Base-by-base conservation (phyloP, 352 stramenopile species). In the Blastocystis hominis region DNA sequence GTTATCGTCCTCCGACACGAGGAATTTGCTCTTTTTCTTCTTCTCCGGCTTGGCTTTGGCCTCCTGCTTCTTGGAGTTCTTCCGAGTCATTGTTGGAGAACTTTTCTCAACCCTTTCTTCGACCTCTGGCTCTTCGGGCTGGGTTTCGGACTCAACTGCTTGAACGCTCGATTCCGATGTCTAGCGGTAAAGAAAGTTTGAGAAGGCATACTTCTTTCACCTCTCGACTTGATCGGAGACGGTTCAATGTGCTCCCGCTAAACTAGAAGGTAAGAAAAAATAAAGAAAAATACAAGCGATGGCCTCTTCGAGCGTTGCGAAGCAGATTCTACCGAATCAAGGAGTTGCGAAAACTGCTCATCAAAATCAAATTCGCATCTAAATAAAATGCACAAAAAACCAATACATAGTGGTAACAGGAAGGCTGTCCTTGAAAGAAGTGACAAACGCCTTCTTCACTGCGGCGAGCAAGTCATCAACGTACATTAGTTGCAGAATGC, bases 401-500 rank as follows among this genome's bases (percentile, higher is more conserved):
- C 24, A 42, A 75, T 36, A 86, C 59, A 86, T 59, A 15, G 10
- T 70, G 10, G 44, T 50, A 30, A 86, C n/a, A 80, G 63, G 59
- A 44, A 76, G 77, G 2, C 55, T n/a, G 17, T 70, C 59, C 50
- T 86, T 46, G 68, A 46, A 86, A 17, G 86, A 34, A 34, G 59
- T 54, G 20, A 40, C 42, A 54, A 89, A 90, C 53, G 88, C 87
- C 89, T 92, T 92, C 86, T 94, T 94, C 55, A 97, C 93, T 46
- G 91, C 91, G 75, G 95, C 92, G 34, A 96, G 92, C 62, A 97
- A 90, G 80, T 96, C 93, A 40, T 96, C 93, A 42, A 95, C 92
- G 90, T 96, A 97, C 59, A 94, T 90, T 75, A 96, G 90, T 88
- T 95, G 92, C 70, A 96, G 88, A 66, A 95, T 94, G 88, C 94